A percentile compares a stretch with the other conserved stretches of the same genome.
Evolutionary conservation across 225 moss, liverwort and hornwort species (phyloP).

Genomic region (Physcomitrium patens): DNA sequence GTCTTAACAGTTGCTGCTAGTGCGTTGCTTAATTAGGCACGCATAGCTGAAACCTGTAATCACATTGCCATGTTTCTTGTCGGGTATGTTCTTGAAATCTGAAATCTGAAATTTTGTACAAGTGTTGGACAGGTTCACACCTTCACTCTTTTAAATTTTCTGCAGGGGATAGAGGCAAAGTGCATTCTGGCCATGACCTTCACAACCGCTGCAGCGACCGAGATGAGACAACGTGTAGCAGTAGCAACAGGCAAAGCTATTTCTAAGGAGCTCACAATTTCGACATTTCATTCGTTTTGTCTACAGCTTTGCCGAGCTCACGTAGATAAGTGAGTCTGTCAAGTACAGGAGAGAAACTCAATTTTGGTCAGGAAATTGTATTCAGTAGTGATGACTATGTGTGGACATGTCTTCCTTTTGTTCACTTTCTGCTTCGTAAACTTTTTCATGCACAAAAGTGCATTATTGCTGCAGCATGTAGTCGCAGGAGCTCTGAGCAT

Average conservation of each 20-base stretch:
- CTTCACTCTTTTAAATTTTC: conserved; percentile 6
- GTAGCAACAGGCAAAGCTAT: conserved; percentile 67
- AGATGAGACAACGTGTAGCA: conserved; percentile 91
- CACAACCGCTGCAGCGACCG: conserved; percentile 88
- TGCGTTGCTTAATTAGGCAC: conserved; percentile 20
- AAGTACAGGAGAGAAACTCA: neutral
- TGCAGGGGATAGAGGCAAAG: conserved; percentile 76
- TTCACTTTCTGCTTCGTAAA: conserved; percentile 1
- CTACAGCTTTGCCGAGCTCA: conserved; percentile 89
- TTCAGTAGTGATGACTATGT: conserved; percentile 4
- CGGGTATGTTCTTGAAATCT: neutral
- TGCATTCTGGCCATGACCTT: conserved; percentile 96
- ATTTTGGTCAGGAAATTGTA: neutral
- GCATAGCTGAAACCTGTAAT: conserved; percentile 18
- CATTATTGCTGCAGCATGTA: neutral
- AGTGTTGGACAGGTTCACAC: neutral
- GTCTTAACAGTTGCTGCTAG: neutral
- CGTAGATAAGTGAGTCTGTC: conserved; percentile 80
- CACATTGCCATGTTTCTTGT: neutral
- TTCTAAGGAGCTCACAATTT: conserved; percentile 80
- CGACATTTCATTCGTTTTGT: conserved; percentile 92
- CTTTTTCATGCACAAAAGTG: neutral
- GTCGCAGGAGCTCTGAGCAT: conserved; percentile 17
- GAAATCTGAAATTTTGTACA: neutral
- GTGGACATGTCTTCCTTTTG: neutral